Conservation (phyloP, 192 early-diverging fungal species). For the Powellomyces hirtus region DNA sequence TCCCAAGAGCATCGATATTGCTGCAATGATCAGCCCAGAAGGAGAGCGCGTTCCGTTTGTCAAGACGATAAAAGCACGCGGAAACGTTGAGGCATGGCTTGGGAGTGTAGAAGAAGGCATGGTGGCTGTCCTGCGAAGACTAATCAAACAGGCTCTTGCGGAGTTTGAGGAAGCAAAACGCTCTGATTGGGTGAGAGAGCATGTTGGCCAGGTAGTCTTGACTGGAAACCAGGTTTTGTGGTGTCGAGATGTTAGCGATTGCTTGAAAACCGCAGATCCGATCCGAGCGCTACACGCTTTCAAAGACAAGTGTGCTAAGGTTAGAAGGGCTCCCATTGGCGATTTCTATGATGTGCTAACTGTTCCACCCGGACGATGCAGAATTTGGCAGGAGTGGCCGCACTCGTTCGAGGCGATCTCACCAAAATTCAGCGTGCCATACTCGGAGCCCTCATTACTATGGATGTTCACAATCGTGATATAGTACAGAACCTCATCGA, state of each 20-base stretch:
- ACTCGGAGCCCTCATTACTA: slow-evolving; percentile 59
- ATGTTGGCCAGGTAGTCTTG: slow-evolving; percentile 56
- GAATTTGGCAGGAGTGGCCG: slow-evolving; percentile 49
- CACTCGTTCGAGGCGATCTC: slow-evolving; percentile 60
- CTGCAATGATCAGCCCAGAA: slow-evolving; percentile 57
- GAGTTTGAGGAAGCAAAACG: slow-evolving; percentile 53
- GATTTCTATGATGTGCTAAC: too few relatives aligned
- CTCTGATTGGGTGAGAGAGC: slow-evolving; percentile 56
- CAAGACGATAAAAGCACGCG: slow-evolving; percentile 63
- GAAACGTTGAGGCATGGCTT: slow-evolving; percentile 65
- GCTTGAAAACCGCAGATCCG: slow-evolving; percentile 44
- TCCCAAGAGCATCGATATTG: slow-evolving; percentile 59
- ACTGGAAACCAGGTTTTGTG: slow-evolving; percentile 60
- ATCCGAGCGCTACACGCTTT: slow-evolving; percentile 33
- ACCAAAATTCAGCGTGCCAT: slow-evolving; percentile 57
- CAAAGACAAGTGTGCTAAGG: slow-evolving; percentile 45
- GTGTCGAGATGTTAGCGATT: slow-evolving; percentile 51
- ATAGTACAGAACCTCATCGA: slow-evolving; percentile 49
- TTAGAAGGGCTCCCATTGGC: slow-evolving; percentile 4
- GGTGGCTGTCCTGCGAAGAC: slow-evolving; percentile 47
- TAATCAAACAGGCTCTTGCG: slow-evolving; percentile 53
- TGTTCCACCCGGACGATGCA: too few relatives aligned
- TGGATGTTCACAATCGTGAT: slow-evolving; percentile 63
- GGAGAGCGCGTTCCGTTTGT: slow-evolving; percentile 54
- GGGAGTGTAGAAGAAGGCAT: slow-evolving; percentile 62